phyloP scores from a whole-genome alignment of 257 asterid species.

The Capsicum chinense region DNA sequence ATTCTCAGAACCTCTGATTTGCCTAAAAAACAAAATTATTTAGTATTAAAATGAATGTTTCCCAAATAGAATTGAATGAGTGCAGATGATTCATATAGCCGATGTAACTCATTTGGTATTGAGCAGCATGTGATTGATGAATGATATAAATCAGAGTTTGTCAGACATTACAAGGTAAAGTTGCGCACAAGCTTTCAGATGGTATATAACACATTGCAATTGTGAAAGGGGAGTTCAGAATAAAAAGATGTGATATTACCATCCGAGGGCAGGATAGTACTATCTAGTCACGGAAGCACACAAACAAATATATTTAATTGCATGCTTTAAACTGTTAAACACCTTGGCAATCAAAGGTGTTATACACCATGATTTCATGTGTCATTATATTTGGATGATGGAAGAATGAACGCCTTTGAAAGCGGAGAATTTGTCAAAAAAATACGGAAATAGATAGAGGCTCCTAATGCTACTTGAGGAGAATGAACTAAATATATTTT shows the following conservation, averaged over 20 bases:
- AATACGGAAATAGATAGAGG: too few relatives aligned
- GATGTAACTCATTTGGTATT: neutral
- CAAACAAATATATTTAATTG: too few relatives aligned
- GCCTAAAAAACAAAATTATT: neutral
- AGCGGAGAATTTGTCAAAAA: too few relatives aligned
- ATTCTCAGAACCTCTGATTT: neutral
- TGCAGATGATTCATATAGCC: neutral
- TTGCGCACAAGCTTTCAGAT: neutral
- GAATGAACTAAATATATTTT: too few relatives aligned
- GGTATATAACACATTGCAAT: neutral
- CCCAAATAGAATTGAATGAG: neutral
- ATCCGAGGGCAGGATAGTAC: neutral
- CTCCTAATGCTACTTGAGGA: too few relatives aligned
- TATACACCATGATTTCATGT: too few relatives aligned
- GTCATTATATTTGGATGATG: too few relatives aligned
- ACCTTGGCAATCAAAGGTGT: too few relatives aligned
- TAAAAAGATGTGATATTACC: neutral
- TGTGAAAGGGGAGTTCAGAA: neutral
- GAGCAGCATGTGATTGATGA: neutral
- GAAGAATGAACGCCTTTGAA: too few relatives aligned
- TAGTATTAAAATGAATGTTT: neutral
- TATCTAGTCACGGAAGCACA: neutral
- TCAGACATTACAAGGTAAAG: neutral
- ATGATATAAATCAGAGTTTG: neutral
- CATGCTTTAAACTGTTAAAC: too few relatives aligned